Base-by-base conservation (phyloP, 257 asterid genomes). In the Capsicum chinense region DNA sequence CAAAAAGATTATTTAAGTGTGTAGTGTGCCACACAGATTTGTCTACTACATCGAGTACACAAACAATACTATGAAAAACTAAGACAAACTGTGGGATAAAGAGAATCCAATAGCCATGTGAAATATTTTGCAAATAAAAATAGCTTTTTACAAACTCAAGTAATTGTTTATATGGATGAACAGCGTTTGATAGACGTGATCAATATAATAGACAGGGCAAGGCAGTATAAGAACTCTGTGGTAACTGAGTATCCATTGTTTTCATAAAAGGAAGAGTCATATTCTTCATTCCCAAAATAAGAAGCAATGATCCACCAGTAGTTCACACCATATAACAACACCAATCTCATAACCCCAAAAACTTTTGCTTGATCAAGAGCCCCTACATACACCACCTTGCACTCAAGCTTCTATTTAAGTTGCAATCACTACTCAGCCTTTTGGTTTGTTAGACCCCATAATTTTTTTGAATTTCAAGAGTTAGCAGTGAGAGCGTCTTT, bases 191-290 rank as follows among this genome's bases (percentile, higher is more conserved):
- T 73, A 74, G 13, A 74, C 48, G 42, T 74, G 80, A 74, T 59
- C 48, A 73, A 73, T 48, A 73, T 14, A 73, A 52, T 52, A 12
- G 81, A 52, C 58, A 76, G 48, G n/a, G 81, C 48, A 52, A 70
- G 79, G 35, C 79, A 9, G 79, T 42, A 42, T 17, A 70, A 9
- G 79, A 42, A 42, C 35, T 16, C 56, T 4, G 79, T 17, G 33
- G 26, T 70, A 44, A 70, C 57, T 17, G 57, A 42, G 37, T 16
- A n/a, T 5, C 79, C 57, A 70, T 9, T 9, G 26, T 70, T 70
- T 44, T 39, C 56, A 70, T 42, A 9, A 5, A 70, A 70, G 37
- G 56, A 15, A 70, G 16, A 42, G 8, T 44, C 79, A 70, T 42
- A 70, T 16, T 44, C 79, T 70, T 70, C n/a, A n/a, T 44, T 44